These are phyloP conservation scores for Rhizopogon parksii DNA, from an alignment of 1,284 basidiomycete species.

Conservation along the genomic window DNA sequence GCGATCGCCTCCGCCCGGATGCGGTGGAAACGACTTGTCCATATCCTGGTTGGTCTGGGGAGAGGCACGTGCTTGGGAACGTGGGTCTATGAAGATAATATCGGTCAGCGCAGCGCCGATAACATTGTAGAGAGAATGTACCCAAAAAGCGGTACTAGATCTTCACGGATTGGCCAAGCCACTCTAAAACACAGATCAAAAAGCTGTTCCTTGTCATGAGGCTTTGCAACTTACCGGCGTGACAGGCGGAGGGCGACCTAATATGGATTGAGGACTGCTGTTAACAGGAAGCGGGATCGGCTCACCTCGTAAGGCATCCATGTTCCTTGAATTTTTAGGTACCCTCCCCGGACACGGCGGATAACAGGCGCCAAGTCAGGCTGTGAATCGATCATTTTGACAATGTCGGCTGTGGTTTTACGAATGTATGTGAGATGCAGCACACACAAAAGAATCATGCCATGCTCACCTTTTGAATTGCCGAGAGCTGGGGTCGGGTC, in stretches of 20 bases:
- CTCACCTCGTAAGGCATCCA: conserved; percentile 84
- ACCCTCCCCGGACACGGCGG: conserved; percentile 76
- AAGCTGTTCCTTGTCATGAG: conserved; percentile 9
- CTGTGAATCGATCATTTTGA: conserved; percentile 84
- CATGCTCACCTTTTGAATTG: conserved; percentile 67
- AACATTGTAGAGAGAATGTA: conserved; percentile 27
- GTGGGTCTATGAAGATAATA: conserved; percentile 40
- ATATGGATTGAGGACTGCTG: conserved; percentile 17
- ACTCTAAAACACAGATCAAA: conserved; percentile 43
- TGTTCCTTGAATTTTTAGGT: conserved; percentile 83
- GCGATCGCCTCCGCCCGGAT: conserved; percentile 54
- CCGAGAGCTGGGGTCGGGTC: conserved; percentile 52
- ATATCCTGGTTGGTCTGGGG: conserved; percentile 76
- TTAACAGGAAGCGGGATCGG: conserved; percentile 10
- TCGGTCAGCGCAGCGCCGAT: conserved; percentile 13
- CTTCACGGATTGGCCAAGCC: conserved; percentile 82
- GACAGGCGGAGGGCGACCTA: conserved; percentile 70
- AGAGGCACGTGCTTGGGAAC: conserved; percentile 71
- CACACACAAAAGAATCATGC: conserved; percentile 6
- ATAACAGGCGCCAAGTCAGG: conserved; percentile 76
- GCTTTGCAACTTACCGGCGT: conserved; percentile 49
- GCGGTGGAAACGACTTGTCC: conserved; percentile 67
- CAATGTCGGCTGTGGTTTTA: conserved; percentile 63
- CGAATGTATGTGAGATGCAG: conserved; percentile 13
- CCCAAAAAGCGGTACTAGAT: conserved; percentile 79